A percentile compares a stretch with the other conserved stretches of the same genome.
Conservation (phyloP, 1,139 yeast genomes). For the Eremothecium cymbalariae region DNA sequence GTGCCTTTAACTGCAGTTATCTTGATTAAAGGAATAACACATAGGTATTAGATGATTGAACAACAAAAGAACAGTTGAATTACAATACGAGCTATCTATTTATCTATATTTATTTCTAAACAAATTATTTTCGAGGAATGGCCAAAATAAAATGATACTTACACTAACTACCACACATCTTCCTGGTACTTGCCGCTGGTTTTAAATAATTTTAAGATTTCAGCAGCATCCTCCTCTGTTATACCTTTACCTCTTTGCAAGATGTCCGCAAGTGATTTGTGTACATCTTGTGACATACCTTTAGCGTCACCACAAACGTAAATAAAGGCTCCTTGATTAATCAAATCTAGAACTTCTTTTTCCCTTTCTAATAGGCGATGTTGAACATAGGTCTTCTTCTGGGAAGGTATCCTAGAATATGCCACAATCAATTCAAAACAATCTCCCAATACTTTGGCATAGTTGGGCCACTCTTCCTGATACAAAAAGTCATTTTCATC, state of each 20-base stretch:
- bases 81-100: too few relatives aligned
- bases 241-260: slow-evolving; percentile 46
- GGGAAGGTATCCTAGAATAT: slow-evolving; percentile 64
- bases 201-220: slow-evolving; percentile 69
- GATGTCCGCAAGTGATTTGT: slow-evolving; percentile 56
- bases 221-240: slow-evolving; percentile 61
- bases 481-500: slow-evolving; percentile 70
- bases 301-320: slow-evolving; percentile 98
- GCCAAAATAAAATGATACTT: too few relatives aligned
- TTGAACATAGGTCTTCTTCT: slow-evolving; percentile 79
- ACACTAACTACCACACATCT: slow-evolving; percentile 75
- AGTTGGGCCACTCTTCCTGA: slow-evolving; percentile 76
- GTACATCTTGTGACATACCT: slow-evolving; percentile 96
- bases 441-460: slow-evolving; percentile 55
- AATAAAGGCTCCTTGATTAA: slow-evolving; percentile 71
- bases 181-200: slow-evolving; percentile 89
- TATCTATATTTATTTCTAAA: too few relatives aligned
- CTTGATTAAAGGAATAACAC: too few relatives aligned
- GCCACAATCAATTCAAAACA: slow-evolving; percentile 71
- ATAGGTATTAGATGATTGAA: too few relatives aligned
- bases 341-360: slow-evolving; percentile 48
- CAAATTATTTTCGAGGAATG: too few relatives aligned
- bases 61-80: too few relatives aligned
- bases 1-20: too few relatives aligned
- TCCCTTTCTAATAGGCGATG: slow-evolving; percentile 56